Evolutionary conservation across 495 filamentous ascomycete genomes (phyloP).

Genomic region (Podospora sp.): DNA sequence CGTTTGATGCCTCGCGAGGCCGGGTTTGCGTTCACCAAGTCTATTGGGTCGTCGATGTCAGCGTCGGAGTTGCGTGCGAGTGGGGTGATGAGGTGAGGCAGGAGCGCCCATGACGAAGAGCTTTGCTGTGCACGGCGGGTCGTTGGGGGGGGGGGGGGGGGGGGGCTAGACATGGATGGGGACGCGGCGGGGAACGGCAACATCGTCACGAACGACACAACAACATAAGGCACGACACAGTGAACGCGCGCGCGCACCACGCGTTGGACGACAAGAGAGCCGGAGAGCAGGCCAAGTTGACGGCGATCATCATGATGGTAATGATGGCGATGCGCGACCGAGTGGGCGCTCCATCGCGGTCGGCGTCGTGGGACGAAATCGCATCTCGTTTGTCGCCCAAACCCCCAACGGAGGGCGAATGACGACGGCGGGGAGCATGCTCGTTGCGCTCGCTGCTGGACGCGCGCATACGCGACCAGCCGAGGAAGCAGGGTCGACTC

Average conservation of each 20-base stretch:
- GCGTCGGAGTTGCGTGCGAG: conserved; percentile 22
- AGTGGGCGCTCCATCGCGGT: not conserved
- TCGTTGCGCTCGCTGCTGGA: not conserved
- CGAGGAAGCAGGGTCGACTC: conserved; percentile 9
- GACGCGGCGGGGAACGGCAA: not conserved
- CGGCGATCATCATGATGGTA: not conserved
- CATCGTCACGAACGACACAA: not conserved
- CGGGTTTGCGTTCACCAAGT: conserved; percentile 41
- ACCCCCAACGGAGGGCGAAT: not conserved
- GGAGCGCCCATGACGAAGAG: conserved; percentile 16
- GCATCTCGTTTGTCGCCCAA: not conserved
- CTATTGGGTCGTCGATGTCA: conserved; percentile 36
- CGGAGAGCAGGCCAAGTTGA: not conserved
- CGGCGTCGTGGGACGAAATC: not conserved
- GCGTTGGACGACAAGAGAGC: not conserved
- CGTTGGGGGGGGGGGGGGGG: conserved; percentile 5
- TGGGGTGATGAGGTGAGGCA: conserved; percentile 1
- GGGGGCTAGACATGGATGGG: not conserved
- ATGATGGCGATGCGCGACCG: not conserved
- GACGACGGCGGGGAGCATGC: not conserved
- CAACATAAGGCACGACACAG: not conserved
- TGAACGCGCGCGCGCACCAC: conserved; percentile 1
- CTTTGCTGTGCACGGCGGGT: not conserved
- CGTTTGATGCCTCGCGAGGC: conserved; percentile 80
- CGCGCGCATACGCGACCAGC: conserved; percentile 9